These are phyloP conservation scores for Gynostemma pentaphyllum DNA, from an alignment of 306 rosid species.

Conservation along the genomic window DNA sequence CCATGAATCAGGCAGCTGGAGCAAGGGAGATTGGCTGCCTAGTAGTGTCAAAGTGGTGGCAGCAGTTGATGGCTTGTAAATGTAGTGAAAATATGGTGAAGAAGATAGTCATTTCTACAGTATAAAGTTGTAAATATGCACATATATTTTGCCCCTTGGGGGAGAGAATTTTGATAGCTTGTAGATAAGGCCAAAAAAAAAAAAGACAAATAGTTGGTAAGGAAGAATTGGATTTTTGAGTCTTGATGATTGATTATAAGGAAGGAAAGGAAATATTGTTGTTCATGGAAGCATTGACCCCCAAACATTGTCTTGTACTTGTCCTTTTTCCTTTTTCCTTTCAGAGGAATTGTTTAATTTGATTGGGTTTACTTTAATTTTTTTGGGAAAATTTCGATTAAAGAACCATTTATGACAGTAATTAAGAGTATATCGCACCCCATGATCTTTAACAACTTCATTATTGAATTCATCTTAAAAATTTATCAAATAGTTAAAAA, in stretches of 20 bases:
- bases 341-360: slow-evolving; percentile 3
- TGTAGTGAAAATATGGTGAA: neutral
- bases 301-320: neutral
- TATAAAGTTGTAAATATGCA: slow-evolving; percentile 5
- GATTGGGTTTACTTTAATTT: neutral
- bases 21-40: slow-evolving; percentile 48
- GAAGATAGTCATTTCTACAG: neutral
- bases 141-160: neutral
- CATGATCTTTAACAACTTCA: too few relatives aligned
- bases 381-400: too few relatives aligned
- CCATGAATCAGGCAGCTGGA: slow-evolving; percentile 26
- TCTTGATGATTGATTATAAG: neutral
- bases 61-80: slow-evolving; percentile 18
- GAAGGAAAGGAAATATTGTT: neutral
- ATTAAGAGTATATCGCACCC: too few relatives aligned
- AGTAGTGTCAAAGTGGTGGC: slow-evolving; percentile 39
- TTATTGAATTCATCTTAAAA: too few relatives aligned
- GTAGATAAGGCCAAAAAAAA: neutral
- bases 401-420: too few relatives aligned
- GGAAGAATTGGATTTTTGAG: neutral
- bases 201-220: neutral
- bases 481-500: too few relatives aligned
- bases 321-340: neutral
- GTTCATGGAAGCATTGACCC: neutral
- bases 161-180: neutral